phyloP scores from a whole-genome alignment of 768 basidiomycete species.

The Suillus americanus region DNA sequence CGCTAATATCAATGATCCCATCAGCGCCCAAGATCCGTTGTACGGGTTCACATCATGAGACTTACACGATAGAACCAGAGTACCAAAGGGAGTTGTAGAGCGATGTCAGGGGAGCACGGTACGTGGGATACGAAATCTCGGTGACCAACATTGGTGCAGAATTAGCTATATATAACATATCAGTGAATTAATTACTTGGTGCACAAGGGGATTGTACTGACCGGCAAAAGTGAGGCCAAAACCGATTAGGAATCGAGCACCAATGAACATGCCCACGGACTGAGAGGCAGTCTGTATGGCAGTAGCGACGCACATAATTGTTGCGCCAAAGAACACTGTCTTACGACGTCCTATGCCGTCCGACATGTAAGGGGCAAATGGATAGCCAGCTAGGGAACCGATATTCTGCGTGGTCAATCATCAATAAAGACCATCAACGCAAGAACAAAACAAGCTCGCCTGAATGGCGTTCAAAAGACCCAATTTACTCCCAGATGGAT shows the following conservation, averaged over 20 bases:
- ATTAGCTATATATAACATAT: conserved; percentile 41
- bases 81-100: conserved; percentile 87
- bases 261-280: conserved; percentile 77
- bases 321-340: conserved; percentile 66
- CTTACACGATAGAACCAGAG: conserved; percentile 74
- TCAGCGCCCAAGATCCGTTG: not conserved
- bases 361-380: conserved; percentile 69
- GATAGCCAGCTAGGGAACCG: conserved; percentile 64
- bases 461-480: conserved; percentile 77
- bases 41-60: conserved; percentile 13
- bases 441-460: conserved; percentile 32
- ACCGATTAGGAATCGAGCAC: conserved; percentile 76
- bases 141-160: conserved; percentile 84
- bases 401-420: conserved; percentile 50
- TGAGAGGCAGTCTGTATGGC: conserved; percentile 71
- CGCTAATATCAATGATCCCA: conserved; percentile 32
- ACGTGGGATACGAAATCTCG: conserved; percentile 81
- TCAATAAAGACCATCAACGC: not conserved
- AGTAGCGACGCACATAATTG: conserved; percentile 69
- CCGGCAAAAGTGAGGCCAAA: conserved; percentile 75
- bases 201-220: conserved; percentile 21
- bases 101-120: conserved; percentile 78
- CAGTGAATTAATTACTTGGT: conserved; percentile 1
- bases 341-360: conserved; percentile 70
- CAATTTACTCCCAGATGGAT: conserved; percentile 55